phyloP scores from a whole-genome alignment of 2,329 filamentous ascomycete species.

The Fusarium proliferatum region DNA sequence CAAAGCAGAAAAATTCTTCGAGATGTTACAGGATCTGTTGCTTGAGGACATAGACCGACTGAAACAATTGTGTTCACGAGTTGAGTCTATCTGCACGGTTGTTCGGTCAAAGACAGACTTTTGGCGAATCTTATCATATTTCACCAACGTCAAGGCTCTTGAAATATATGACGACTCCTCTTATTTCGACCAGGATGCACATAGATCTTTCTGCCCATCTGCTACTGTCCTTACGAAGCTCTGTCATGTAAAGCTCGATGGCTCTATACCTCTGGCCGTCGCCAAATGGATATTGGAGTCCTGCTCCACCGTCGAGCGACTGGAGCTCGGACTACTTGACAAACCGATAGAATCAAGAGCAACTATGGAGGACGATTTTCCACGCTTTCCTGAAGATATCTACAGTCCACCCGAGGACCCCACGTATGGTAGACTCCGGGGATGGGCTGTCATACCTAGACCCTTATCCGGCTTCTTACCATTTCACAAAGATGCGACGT shows the following conservation, averaged over 20 bases:
- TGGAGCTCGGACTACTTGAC: neutral
- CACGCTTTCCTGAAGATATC: neutral
- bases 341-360: neutral
- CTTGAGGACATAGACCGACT: neutral
- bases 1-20: neutral
- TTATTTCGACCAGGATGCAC: too few species aligned
- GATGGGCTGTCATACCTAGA: neutral
- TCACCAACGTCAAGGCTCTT: neutral
- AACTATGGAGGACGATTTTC: neutral
- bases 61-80: neutral
- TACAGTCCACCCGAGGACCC: neutral
- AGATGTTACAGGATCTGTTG: neutral
- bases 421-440: neutral
- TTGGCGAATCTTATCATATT: neutral
- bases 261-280: neutral
- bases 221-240: neutral
- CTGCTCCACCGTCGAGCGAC: neutral
- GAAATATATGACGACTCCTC: neutral
- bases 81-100: neutral
- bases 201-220: neutral
- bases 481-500: fast-evolving
- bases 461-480: conserved; percentile 1
- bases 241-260: neutral
- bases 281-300: neutral
- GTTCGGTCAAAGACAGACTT: neutral